Evolutionary conservation across 331 rosid genomes (phyloP), one percentile per base, ranked within the genome.

Genomic region (Spiraea crenata): DNA sequence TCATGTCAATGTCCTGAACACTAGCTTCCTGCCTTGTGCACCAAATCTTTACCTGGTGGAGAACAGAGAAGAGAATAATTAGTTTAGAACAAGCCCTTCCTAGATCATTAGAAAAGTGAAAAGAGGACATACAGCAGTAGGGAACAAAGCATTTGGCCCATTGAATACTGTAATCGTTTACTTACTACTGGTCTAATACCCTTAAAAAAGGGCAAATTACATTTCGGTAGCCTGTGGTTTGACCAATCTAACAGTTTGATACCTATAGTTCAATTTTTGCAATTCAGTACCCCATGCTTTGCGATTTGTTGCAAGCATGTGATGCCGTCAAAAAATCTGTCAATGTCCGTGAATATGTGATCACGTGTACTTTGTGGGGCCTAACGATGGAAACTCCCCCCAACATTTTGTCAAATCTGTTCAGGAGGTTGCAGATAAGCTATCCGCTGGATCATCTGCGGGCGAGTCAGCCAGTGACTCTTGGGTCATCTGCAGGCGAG

Each of bases 21-120:
- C 97, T 95, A 69, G 93, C 79, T 82, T 95, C 97, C 88, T 91
- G 97, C 63, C 82, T 86, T 48, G 92, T 91, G 86, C 99, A 87
- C 99, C 96, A 95, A 65, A 95, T 85, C 81, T 95, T 95, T 71
- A 91, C 96, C 99, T 95, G 88, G 73, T 72, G 65, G 12, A 7
- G 70, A 65, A 80, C 57, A 69, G 52, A 70, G 74, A 41, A 70
- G 17, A 41, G 15, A 7, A 64, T 67, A 62, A 55, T 64, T 44
- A 63, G 60, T 61, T 70, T 63, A 69, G 15, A 17, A 38, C 25
- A 46, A 68, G 15, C n/a, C 31, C 44, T 13, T 10, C 19, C 57
- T 74, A 47, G 14, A 41, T 16, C 13, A 42, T 13, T 44, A 50
- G 19, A 50, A 69, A 61, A 5, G 6, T 1, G 5, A 51, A 58